Evolutionary conservation across 106 monocot species (phyloP), one percentile per base, ranked within the genome.

Genomic region (Cymbidium sinense): DNA sequence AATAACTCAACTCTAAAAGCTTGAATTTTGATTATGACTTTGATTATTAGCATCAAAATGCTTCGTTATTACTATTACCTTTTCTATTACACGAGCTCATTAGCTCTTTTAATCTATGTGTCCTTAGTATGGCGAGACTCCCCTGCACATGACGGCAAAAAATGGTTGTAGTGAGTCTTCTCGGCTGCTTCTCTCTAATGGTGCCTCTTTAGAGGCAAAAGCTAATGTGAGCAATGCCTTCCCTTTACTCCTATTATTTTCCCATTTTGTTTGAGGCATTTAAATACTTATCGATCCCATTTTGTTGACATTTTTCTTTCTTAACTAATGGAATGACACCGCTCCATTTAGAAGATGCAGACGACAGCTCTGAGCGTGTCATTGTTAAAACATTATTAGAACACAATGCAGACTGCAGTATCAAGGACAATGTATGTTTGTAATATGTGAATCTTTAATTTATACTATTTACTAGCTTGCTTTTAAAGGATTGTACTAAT

Each of bases 111-210:
- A 9, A 28, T 74, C 2, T 17, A 30, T 47, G 31, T 73, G 70
- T 79, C 20, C 78, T 43, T 86, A 98, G 98, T 98, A 92, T 86
- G 98, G 94, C 27, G 98, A 98, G 80, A 94, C 98, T 28, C 98
- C 98, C 50, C 72, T 98, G 75, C 98, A 98, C 73, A 90, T 98
- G 92, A 94, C 98, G 29, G 92, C 90, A 30, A 98, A 98, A 80
- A 92, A 92, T 81, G 90, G 98, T 43, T 85, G 82, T 75, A 84
- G 75, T 75, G 88, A 90, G 64, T 81, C 92, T 7, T 82, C n/a
- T n/a, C n/a, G n/a, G n/a, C 87, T 90, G 94, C 29, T 82, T n/a
- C n/a, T 98, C 74, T 80, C 83, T 44, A 79, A 75, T 78, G 94
- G 94, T 70, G 87, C 98, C 34, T 67, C 67, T 33, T 64, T 98